Evolutionary conservation across 148 eudicot genomes (phyloP).

Genomic region (Rhododendron kiyosumense): DNA sequence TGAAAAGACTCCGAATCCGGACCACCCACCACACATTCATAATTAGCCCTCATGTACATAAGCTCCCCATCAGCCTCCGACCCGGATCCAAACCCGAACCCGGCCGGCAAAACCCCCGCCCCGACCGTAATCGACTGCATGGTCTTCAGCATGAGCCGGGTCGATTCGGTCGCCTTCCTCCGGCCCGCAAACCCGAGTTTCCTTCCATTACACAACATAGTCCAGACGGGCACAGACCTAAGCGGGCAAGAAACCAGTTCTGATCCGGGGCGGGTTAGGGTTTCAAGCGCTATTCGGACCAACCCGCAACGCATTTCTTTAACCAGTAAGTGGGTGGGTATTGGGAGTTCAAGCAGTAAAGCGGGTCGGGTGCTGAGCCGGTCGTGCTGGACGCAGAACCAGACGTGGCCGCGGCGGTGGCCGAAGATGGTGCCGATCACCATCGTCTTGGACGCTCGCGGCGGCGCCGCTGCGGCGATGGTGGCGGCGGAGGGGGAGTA

Average conservation of each 20-base stretch:
- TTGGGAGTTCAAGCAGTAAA: conserved; percentile 68
- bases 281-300: conserved; percentile 67
- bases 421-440: conserved; percentile 88
- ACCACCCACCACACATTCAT: conserved; percentile 78
- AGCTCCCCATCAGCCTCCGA: conserved; percentile 30
- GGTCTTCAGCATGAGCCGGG: conserved; percentile 42
- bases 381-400: conserved; percentile 73
- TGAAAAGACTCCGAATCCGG: conserved; percentile 76
- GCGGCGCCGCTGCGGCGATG: conserved; percentile 28
- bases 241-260: conserved; percentile 52
- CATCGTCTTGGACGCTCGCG: conserved; percentile 69
- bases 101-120: conserved; percentile 67
- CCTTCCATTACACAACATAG: conserved; percentile 61
- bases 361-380: conserved; percentile 55
- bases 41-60: conserved; percentile 91
- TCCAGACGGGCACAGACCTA: conserved; percentile 67
- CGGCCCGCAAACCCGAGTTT: conserved; percentile 73
- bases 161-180: conserved; percentile 39
- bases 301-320: conserved; percentile 68
- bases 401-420: conserved; percentile 68
- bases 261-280: conserved; percentile 20
- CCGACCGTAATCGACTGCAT: conserved; percentile 75
- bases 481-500: neutral
- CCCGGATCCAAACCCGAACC: conserved; percentile 20
- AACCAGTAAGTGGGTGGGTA: conserved; percentile 53